Evolutionary conservation across 2,329 filamentous ascomycete genomes (phyloP).

Genomic region (Arthrobotrys iridis): DNA sequence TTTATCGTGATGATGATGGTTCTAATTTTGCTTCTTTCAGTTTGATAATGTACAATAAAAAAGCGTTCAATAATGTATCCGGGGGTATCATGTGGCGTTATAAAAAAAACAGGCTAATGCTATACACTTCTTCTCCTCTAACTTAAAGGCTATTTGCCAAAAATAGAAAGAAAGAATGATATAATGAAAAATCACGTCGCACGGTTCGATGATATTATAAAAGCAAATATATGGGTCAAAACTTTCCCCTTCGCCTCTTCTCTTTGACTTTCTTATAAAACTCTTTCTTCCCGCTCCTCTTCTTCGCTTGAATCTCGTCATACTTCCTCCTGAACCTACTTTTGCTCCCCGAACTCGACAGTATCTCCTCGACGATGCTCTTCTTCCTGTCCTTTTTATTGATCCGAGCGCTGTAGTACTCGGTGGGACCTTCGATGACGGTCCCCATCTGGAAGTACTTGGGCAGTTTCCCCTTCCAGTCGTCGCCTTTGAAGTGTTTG

Average conservation of each 20-base stretch:
- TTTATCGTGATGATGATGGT: background rate
- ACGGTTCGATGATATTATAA: background rate
- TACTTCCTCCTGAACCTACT: slow-evolving; percentile 88
- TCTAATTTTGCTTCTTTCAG: background rate
- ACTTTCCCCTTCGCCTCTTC: slow-evolving; percentile 63
- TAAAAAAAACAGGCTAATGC: slow-evolving; percentile 34
- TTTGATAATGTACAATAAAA: slow-evolving; percentile 40
- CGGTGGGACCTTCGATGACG: slow-evolving; percentile 85
- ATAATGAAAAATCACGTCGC: background rate
- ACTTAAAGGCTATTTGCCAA: no score
- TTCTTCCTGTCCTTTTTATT: slow-evolving; percentile 87
- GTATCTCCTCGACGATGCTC: slow-evolving; percentile 85
- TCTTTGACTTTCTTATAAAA: slow-evolving; percentile 83
- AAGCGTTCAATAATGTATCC: slow-evolving; percentile 34
- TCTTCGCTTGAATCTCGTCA: slow-evolving; percentile 80
- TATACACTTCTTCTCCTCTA: background rate
- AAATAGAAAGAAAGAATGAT: background rate
- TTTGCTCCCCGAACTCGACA: slow-evolving; percentile 73
- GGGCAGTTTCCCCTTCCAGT: slow-evolving; percentile 73
- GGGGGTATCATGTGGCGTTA: slow-evolving; percentile 47
- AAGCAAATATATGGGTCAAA: slow-evolving; percentile 3
- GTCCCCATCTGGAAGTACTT: slow-evolving; percentile 90
- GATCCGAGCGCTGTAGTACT: slow-evolving; percentile 82
- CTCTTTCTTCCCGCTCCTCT: slow-evolving; percentile 86
- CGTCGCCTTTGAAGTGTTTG: slow-evolving; percentile 88